Base-by-base conservation (phyloP, 2,329 filamentous ascomycete species). In the Aspergillus puulaauensis region DNA sequence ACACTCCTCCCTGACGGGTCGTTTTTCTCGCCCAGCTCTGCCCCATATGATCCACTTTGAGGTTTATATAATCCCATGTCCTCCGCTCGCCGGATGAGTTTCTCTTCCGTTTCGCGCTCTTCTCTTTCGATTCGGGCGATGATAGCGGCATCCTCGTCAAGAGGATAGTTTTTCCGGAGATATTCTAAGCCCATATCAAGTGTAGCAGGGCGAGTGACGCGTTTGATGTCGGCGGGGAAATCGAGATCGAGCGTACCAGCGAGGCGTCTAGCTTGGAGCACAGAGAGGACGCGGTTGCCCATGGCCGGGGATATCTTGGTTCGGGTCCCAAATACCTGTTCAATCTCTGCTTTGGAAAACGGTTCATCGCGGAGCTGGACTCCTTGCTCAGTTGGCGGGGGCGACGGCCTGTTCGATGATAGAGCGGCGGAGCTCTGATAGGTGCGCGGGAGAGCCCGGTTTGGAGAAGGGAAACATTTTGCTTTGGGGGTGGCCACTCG, bases 101-200 rank as follows among this genome's bases (percentile, higher is more conserved):
- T 72, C 44, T 72, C 65, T 57, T 77, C 72, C 39, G 73, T 69
- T 53, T 76, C 70, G 17, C 58, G 64, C 45, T 75, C 72, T 61
- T 78, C 72, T 27, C 71, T 64, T 60, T 76, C 73, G 31, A 81
- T 74, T 2, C 79, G 74, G 14, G 70, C 70, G 17, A 80, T 49
- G n/a, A 81, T 80, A 3, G 78, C 78, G 6, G 76, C 77, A 62
- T 81, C 79, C 61, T 81, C 79, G 23, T 81, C 78, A 12, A 80
- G 56, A 0, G 78, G 76, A 31, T 77, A 74, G 14, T 74, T 71
- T 19, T 60, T 57, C 15, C 79, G 75, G 6, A 81, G 67, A 72
- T 76, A 81, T 43, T 70, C 56, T 39, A 81, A 61, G 2, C 72
- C 76, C 14, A 62, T 65, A 39, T 74, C 68, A 9, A 78, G 66